Base-by-base conservation (phyloP, 371 early-diverging fungal species). In the Rhizopus arrhizus region DNA sequence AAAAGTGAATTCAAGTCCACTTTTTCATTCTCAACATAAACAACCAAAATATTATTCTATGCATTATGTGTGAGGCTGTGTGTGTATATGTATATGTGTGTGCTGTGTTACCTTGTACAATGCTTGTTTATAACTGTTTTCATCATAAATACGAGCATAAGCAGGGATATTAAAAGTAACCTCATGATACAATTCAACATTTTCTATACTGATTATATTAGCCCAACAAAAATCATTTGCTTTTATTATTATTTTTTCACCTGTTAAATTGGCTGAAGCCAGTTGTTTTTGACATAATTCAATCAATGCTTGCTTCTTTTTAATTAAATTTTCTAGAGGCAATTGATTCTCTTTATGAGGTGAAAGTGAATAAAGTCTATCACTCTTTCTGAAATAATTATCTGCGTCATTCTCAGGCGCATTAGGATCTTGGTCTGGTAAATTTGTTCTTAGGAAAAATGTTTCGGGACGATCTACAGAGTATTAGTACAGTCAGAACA, bases 41-140 rank as follows among this genome's bases (percentile, higher is more conserved):
- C 71, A 4, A 76, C 62, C n/a, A 74, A 66, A 36, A 81, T 76
- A 59, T 81, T 70, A 38, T 73, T 77, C 77, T 78, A 32, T 35
- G 22, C 32, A 40, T 31, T 13, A 8, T 16, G 15, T 13, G 22
- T 7, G 32, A 15, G 5, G 13, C 7, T 16, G 29, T 35, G 12
- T 5, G 29, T 40, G 8, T 54, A 22, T 7, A 15, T 45, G 32
- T 29, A 28, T 9, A 31, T 13, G 34, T 28, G 38, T 43, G 22
- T 35, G 12, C 31, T 48, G 11, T 34, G 31, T 33, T 62, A 67
- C 58, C 54, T 62, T 69, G 28, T 31, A 35, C 3, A 57, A 42
- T 15, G 68, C 45, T 35, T 41, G 15, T 15, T 36, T 46, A 11
- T 68, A 68, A 8, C 61, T 43, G 12, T 56, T 47, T 45, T 64